phyloP scores from a whole-genome alignment of 495 filamentous ascomycete species.

The Trichocladium uniseriatum region DNA sequence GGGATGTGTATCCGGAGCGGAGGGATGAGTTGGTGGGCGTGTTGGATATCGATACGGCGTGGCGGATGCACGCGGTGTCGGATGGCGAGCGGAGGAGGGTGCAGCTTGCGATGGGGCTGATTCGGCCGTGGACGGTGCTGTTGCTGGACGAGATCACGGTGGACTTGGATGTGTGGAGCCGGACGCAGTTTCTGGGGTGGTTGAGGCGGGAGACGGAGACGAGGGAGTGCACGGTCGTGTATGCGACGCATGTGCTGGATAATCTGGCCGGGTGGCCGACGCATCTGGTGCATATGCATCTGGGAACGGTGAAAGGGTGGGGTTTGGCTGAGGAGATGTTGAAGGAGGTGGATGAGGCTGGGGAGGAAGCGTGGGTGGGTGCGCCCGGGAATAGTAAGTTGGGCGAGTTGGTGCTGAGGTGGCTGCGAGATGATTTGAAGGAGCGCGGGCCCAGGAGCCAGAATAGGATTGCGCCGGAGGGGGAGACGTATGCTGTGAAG shows the following conservation, averaged over 20 bases:
- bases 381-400: conserved; percentile 61
- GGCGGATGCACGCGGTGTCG: conserved; percentile 90
- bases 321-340: conserved; percentile 53
- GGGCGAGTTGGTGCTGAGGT: conserved; percentile 76
- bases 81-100: conserved; percentile 89
- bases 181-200: conserved; percentile 78
- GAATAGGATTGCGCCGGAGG: conserved; percentile 50
- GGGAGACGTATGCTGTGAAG: conserved; percentile 58
- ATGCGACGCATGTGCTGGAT: conserved; percentile 95
- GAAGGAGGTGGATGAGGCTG: conserved; percentile 28
- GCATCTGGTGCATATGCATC: conserved; percentile 88
- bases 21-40: conserved; percentile 80
- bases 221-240: conserved; percentile 82
- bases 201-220: conserved; percentile 77
- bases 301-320: conserved; percentile 78
- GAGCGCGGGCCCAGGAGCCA: conserved; percentile 66
- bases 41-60: conserved; percentile 81
- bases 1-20: conserved; percentile 67
- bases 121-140: conserved; percentile 86
- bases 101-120: conserved; percentile 89
- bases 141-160: conserved; percentile 97
- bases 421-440: conserved; percentile 75
- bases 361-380: conserved; percentile 28
- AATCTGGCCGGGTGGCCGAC: conserved; percentile 88
- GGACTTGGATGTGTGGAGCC: conserved; percentile 78